Conservation (phyloP, 2,329 filamentous ascomycete species). For the Penicillium sclerotigenum region DNA sequence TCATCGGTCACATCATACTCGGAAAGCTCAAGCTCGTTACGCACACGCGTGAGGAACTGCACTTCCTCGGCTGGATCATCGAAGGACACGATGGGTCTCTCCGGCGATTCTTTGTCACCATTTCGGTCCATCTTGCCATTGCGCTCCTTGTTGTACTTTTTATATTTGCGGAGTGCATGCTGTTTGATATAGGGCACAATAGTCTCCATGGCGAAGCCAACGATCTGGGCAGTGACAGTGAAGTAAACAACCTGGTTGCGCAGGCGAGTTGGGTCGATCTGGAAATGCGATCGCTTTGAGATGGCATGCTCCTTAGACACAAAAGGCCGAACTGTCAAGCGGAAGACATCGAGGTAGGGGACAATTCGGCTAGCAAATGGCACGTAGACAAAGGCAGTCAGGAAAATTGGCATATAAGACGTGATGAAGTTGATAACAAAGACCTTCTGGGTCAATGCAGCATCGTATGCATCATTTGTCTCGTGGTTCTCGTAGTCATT, state of each 20-base stretch:
- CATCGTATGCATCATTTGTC: slow-evolving; percentile 77
- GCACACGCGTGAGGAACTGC: slow-evolving; percentile 76
- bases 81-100: slow-evolving; percentile 44
- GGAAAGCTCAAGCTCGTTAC: slow-evolving; percentile 77
- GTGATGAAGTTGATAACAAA: slow-evolving; percentile 99
- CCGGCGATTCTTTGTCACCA: slow-evolving; percentile 24
- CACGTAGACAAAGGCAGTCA: slow-evolving; percentile 93
- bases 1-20: slow-evolving; percentile 91
- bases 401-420: slow-evolving; percentile 83
- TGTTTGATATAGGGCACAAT: slow-evolving; percentile 84
- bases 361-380: slow-evolving; percentile 84
- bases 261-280: slow-evolving; percentile 78
- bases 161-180: slow-evolving; percentile 70
- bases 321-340: slow-evolving; percentile 70
- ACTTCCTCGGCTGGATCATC: slow-evolving; percentile 75
- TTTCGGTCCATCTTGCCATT: slow-evolving; percentile 22
- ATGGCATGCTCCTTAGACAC: slow-evolving; percentile 72
- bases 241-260: slow-evolving; percentile 95
- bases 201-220: slow-evolving; percentile 82
- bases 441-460: slow-evolving; percentile 84
- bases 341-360: slow-evolving; percentile 85
- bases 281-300: slow-evolving; percentile 59
- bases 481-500: slow-evolving; percentile 92
- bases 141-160: slow-evolving; percentile 32
- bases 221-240: slow-evolving; percentile 89